Evolutionary conservation across 176 grass and related monocot genomes (phyloP).

Genomic region (Cenchrus americanus): DNA sequence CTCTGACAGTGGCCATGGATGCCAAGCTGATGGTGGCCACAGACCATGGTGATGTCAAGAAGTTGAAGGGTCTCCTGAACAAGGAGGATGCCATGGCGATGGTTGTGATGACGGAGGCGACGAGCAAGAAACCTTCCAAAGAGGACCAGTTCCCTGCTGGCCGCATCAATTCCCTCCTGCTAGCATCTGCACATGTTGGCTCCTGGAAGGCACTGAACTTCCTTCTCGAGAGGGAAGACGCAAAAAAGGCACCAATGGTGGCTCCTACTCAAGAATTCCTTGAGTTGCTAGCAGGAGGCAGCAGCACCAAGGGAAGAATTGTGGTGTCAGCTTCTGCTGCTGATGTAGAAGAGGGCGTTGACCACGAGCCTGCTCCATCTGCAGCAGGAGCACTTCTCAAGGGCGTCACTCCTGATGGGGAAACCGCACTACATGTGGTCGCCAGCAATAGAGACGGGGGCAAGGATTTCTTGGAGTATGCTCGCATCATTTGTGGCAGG

Average conservation of each 20-base stretch:
- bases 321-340: too few relatives aligned
- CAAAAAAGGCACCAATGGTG: too few relatives aligned
- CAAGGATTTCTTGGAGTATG: background rate
- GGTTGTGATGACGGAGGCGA: background rate
- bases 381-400: background rate
- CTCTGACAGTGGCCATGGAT: background rate
- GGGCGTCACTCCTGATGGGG: background rate
- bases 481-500: background rate
- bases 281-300: too few relatives aligned
- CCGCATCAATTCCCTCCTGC: background rate
- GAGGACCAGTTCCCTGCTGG: background rate
- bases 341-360: background rate
- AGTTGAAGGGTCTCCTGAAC: background rate
- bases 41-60: background rate
- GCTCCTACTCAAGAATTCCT: too few relatives aligned
- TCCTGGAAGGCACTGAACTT: background rate
- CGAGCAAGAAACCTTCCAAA: background rate
- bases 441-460: background rate
- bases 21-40: background rate
- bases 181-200: background rate
- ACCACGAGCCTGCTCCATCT: too few relatives aligned
- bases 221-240: background rate
- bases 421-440: background rate
- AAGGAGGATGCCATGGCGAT: background rate
- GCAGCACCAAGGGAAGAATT: too few relatives aligned